These are phyloP conservation scores for Ogataea ganodermae DNA, from an alignment of 805 yeast genomes.

Conservation along the genomic window DNA sequence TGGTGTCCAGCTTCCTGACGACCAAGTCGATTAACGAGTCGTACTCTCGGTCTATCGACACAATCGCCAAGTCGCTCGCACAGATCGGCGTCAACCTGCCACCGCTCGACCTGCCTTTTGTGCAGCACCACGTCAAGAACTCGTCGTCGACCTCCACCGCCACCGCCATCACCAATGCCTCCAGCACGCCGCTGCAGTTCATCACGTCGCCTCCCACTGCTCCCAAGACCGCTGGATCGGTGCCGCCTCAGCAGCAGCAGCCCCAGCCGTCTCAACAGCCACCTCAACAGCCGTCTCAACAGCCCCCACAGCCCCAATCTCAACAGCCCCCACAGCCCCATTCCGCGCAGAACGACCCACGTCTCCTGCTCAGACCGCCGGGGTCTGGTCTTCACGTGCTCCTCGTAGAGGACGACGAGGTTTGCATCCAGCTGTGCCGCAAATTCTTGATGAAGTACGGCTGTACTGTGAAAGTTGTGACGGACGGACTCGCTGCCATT, in stretches of 20 bases:
- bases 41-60: constrained; percentile 51
- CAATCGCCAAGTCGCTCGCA: constrained; percentile 49
- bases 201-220: constrained; percentile 9
- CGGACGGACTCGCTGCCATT: constrained; percentile 90
- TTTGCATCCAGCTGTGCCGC: constrained; percentile 79
- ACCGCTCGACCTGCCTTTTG: constrained; percentile 54
- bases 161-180: constrained; percentile 8
- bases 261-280: constrained; percentile 18
- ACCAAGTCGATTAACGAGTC: constrained; percentile 60
- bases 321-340: background rate
- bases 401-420: constrained; percentile 78
- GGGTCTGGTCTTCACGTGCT: constrained; percentile 60
- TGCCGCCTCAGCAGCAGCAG: background rate
- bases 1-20: constrained; percentile 60
- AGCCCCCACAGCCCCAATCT: constrained; percentile 4
- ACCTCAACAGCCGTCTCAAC: constrained; percentile 16
- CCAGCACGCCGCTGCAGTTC: constrained; percentile 15
- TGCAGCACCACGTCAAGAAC: constrained; percentile 14
- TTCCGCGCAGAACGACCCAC: constrained; percentile 4
- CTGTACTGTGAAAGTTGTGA: constrained; percentile 88
- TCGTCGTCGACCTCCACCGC: constrained; percentile 8
- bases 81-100: constrained; percentile 72
- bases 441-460: constrained; percentile 86
- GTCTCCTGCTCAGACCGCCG: constrained; percentile 32
- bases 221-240: background rate